phyloP scores from a whole-genome alignment of 768 basidiomycete genomes.

The Collybia mongolica region DNA sequence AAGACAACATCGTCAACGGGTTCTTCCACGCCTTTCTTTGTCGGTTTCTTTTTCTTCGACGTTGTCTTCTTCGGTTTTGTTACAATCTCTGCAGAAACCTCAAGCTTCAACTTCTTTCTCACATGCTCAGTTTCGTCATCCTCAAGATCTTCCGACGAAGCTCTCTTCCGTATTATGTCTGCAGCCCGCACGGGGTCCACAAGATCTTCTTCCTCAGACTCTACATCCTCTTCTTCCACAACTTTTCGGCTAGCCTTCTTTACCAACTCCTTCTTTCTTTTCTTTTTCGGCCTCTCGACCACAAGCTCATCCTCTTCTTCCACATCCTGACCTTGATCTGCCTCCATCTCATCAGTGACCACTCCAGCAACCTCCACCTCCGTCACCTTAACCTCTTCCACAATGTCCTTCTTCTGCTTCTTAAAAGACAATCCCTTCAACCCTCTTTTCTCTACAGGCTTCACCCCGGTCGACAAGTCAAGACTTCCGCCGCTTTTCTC shows the following conservation, averaged over 20 bases:
- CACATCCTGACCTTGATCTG: slow-evolving; percentile 30
- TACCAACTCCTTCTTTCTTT: slow-evolving; percentile 47
- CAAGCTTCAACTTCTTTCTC: slow-evolving; percentile 43
- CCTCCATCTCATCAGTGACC: slow-evolving; percentile 35
- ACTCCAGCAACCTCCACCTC: slow-evolving; percentile 33
- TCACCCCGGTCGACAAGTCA: slow-evolving; percentile 18
- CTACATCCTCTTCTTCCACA: slow-evolving; percentile 44
- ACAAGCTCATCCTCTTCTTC: slow-evolving; percentile 34
- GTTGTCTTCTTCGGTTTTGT: slow-evolving; percentile 32
- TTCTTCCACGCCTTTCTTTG: slow-evolving; percentile 25
- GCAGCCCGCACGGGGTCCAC: slow-evolving; percentile 26
- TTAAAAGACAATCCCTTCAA: slow-evolving; percentile 47
- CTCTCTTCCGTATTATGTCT: slow-evolving; percentile 40
- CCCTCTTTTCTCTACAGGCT: slow-evolving; percentile 35
- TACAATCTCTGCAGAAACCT: slow-evolving; percentile 20
- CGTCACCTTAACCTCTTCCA: slow-evolving; percentile 42
- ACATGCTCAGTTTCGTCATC: slow-evolving; percentile 36
- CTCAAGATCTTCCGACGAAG: slow-evolving; percentile 38
- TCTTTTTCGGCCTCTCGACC: slow-evolving; percentile 55
- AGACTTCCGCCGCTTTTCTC: slow-evolving; percentile 40
- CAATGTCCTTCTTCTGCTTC: slow-evolving; percentile 41
- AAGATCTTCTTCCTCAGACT: slow-evolving; percentile 63
- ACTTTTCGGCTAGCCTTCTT: slow-evolving; percentile 32
- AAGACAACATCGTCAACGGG: slow-evolving; percentile 50
- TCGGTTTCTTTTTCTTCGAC: slow-evolving; percentile 44